Conservation (phyloP, 352 stramenopile genomes). For the Pythium folliculosum region DNA sequence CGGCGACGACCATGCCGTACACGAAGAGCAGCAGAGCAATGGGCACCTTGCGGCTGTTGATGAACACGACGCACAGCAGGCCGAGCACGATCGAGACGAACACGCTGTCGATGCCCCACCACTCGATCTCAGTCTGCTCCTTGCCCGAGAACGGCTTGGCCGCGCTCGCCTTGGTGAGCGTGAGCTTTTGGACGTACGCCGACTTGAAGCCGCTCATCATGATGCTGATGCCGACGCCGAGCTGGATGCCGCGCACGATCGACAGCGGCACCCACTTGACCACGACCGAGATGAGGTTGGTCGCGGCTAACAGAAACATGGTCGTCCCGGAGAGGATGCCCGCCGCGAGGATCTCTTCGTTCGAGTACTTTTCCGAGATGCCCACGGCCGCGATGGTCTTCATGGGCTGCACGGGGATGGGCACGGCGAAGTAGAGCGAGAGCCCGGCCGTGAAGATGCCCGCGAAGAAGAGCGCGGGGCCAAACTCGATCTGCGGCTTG, state of each 20-base stretch:
- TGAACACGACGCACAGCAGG: slow-evolving; percentile 72
- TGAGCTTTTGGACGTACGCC: slow-evolving; percentile 51
- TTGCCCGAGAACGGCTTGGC: slow-evolving; percentile 35
- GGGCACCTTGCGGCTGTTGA: slow-evolving; percentile 57
- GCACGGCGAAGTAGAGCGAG: slow-evolving; percentile 87
- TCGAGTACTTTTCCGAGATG: slow-evolving; percentile 79
- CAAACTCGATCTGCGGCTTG: slow-evolving; percentile 83
- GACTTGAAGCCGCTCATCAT: slow-evolving; percentile 81
- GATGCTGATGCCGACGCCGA: slow-evolving; percentile 90
- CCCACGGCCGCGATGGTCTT: slow-evolving; percentile 93
- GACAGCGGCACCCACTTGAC: slow-evolving; percentile 87
- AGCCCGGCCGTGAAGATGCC: slow-evolving; percentile 88
- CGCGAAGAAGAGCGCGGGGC: slow-evolving; percentile 91
- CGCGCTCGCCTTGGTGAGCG: slow-evolving; percentile 31
- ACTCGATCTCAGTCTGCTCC: slow-evolving; percentile 36
- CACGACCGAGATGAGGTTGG: slow-evolving; percentile 90
- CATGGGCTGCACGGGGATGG: slow-evolving; percentile 96
- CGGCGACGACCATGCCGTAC: slow-evolving; percentile 66
- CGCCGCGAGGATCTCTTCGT: slow-evolving; percentile 80
- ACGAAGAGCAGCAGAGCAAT: slow-evolving; percentile 67
- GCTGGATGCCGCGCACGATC: slow-evolving; percentile 90
- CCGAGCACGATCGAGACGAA: slow-evolving; percentile 69
- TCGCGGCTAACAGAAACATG: slow-evolving; percentile 77
- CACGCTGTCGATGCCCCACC: slow-evolving; percentile 69
- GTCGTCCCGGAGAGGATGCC: slow-evolving; percentile 83